Percentiles rank a stretch among this genome's conserved stretches.
Conservation (phyloP, 164 flowering plant species). For the Vitis rotundifolia region DNA sequence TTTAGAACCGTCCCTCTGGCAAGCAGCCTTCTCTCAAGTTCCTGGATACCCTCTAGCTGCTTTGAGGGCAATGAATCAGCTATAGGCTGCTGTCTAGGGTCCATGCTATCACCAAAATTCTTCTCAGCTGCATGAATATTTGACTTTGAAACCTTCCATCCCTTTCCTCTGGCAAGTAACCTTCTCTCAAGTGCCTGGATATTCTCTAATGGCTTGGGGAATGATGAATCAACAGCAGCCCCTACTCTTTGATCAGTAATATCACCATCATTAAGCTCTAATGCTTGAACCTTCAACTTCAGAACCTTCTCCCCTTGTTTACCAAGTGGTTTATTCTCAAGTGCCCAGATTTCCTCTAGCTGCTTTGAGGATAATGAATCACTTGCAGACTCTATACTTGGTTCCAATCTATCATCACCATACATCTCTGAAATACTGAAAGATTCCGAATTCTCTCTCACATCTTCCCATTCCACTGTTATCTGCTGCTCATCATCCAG, state of each 20-base stretch:
- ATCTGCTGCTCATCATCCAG: conserved; percentile 15
- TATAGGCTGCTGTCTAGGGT: conserved; percentile 3
- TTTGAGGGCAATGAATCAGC: conserved; percentile 4
- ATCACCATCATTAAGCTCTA: no score
- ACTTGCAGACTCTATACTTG: not conserved
- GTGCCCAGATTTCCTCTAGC: conserved; percentile 9
- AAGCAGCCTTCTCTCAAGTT: conserved; percentile 16
- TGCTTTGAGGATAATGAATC: conserved; percentile 18
- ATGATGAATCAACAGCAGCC: no score
- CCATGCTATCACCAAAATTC: conserved; percentile 1
- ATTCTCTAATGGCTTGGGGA: no score
- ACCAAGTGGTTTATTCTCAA: conserved; percentile 20
- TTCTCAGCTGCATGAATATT: not conserved
- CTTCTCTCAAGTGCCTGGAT: conserved; percentile 5
- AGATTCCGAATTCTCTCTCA: conserved; percentile 19
- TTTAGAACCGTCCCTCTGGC: conserved; percentile 5
- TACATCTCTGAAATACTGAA: conserved; percentile 5
- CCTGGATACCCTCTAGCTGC: conserved; percentile 13
- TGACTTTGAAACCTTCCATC: conserved; percentile 13
- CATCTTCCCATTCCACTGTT: conserved; percentile 22
- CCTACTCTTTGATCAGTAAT: no score
- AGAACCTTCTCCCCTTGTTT: conserved; percentile 5
- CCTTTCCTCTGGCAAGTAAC: conserved; percentile 13
- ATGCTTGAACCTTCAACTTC: no score
- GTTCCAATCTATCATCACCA: conserved; percentile 6